phyloP scores from a whole-genome alignment of 2,329 filamentous ascomycete species.

The Ceratocystis lukuohia region DNA sequence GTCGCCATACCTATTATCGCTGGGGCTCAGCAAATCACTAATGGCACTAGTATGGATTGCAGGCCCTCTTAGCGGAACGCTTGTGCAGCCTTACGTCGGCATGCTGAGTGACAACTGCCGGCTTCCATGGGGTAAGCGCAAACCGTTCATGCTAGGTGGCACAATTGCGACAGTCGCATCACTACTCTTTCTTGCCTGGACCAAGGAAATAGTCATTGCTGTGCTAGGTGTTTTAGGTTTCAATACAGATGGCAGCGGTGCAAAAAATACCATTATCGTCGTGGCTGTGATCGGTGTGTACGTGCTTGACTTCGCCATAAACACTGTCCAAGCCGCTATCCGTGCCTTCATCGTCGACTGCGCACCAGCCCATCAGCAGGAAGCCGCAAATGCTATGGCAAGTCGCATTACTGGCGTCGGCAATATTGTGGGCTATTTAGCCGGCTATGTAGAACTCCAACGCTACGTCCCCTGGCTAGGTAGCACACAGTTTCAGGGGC shows the following conservation, averaged over 20 bases:
- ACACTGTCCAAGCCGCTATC: slow-evolving; percentile 88
- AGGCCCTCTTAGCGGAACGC: slow-evolving; percentile 61
- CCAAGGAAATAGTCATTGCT: slow-evolving; percentile 55
- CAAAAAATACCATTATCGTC: slow-evolving; percentile 55
- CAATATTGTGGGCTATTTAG: slow-evolving; percentile 81
- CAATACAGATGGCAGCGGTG: slow-evolving; percentile 47
- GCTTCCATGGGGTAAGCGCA: slow-evolving; percentile 60
- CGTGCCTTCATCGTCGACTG: slow-evolving; percentile 90
- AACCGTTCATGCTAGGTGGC: slow-evolving; percentile 68
- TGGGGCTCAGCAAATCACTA: slow-evolving; percentile 69
- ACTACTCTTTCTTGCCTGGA: slow-evolving; percentile 60
- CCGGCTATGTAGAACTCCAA: slow-evolving; percentile 71
- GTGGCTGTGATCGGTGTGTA: slow-evolving; percentile 80
- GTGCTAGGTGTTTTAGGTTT: slow-evolving; percentile 58
- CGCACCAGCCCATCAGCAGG: slow-evolving; percentile 83
- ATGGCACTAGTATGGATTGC: slow-evolving; percentile 75
- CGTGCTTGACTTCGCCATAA: slow-evolving; percentile 85
- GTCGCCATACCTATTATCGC: slow-evolving; percentile 67
- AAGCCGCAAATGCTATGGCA: slow-evolving; percentile 87
- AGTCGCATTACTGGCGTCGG: slow-evolving; percentile 74
- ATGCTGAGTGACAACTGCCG: slow-evolving; percentile 70
- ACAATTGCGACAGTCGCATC: slow-evolving; percentile 52
- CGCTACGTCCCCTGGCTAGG: slow-evolving; percentile 66
- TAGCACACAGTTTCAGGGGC: slow-evolving; percentile 80
- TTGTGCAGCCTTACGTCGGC: slow-evolving; percentile 73